Evolutionary conservation across 2,329 filamentous ascomycete genomes (phyloP).

Genomic region (Ceratocystis albifundus): DNA sequence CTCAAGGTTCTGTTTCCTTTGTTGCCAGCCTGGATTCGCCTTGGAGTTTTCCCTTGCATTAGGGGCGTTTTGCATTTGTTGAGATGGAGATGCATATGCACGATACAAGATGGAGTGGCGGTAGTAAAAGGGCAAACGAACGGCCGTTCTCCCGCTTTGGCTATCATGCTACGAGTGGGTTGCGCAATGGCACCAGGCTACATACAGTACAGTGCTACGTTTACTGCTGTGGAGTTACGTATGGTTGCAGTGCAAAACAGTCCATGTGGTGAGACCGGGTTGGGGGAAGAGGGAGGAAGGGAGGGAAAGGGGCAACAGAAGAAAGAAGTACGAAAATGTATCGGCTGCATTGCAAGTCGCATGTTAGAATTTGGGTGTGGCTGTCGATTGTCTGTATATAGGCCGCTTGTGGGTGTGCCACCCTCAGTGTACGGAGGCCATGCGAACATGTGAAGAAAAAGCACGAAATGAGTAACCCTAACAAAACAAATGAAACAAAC

Average conservation of each 20-base stretch:
- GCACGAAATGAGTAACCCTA: no score
- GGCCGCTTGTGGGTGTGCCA: no score
- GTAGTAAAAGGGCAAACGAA: background rate
- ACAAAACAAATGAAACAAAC: background rate
- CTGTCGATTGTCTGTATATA: no score
- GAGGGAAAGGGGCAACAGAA: background rate
- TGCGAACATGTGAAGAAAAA: no score
- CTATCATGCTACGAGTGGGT: no score
- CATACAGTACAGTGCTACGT: background rate
- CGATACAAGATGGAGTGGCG: background rate
- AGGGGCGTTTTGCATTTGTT: conserved; percentile 4
- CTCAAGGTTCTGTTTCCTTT: background rate
- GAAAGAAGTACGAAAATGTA: no score
- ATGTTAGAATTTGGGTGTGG: background rate
- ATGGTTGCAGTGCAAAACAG: background rate
- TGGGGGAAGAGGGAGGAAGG: background rate
- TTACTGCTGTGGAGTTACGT: background rate
- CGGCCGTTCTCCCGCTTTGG: background rate
- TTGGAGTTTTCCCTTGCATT: conserved; percentile 5
- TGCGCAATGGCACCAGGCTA: background rate
- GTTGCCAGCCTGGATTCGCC: background rate
- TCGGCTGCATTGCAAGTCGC: background rate
- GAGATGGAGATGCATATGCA: conserved; percentile 1
- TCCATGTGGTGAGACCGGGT: background rate
- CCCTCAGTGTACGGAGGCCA: no score